A percentile compares a stretch with the other conserved stretches of the same genome.
Conservation (phyloP, 805 yeast species). For the Candida odintsovae region DNA sequence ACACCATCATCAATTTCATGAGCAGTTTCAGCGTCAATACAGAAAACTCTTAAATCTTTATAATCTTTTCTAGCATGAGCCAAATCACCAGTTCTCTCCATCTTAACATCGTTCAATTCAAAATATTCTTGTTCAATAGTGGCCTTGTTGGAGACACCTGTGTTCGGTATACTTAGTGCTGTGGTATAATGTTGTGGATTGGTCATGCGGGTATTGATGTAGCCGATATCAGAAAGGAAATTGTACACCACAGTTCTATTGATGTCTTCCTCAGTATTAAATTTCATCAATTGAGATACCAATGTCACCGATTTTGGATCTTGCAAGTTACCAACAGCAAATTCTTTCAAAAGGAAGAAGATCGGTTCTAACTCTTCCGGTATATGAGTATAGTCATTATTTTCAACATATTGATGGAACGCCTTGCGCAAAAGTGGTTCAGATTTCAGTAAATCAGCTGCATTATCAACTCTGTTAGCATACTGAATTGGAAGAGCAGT, state of each 20-base stretch:
- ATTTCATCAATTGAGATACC: conserved; percentile 34
- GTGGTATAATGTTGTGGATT: conserved; percentile 52
- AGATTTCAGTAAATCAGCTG: conserved; percentile 25
- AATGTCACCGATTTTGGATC: conserved; percentile 45
- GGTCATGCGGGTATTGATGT: conserved; percentile 9
- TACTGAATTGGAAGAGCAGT: conserved; percentile 38
- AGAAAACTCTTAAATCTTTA: conserved; percentile 52
- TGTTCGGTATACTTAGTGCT: conserved; percentile 38
- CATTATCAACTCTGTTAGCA: conserved; percentile 28
- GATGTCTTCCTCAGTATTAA: conserved; percentile 34
- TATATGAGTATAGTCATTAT: conserved; percentile 2
- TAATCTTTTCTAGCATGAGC: conserved; percentile 33
- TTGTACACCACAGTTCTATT: conserved; percentile 51
- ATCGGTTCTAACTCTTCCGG: conserved; percentile 28
- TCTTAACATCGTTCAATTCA: conserved; percentile 24
- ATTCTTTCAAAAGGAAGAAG: conserved; percentile 44
- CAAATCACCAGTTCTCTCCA: conserved; percentile 10
- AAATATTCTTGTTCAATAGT: conserved; percentile 39
- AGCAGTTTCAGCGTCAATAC: conserved; percentile 78
- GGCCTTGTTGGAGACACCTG: conserved; percentile 36
- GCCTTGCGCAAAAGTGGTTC: conserved; percentile 19
- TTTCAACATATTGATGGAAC: conserved; percentile 21
- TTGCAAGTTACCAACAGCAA: conserved; percentile 46
- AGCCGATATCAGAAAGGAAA: conserved; percentile 32
- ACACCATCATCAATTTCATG: conserved; percentile 94